phyloP scores from a whole-genome alignment of 495 filamentous ascomycete genomes.

The Hapsidospora chrysogenum region DNA sequence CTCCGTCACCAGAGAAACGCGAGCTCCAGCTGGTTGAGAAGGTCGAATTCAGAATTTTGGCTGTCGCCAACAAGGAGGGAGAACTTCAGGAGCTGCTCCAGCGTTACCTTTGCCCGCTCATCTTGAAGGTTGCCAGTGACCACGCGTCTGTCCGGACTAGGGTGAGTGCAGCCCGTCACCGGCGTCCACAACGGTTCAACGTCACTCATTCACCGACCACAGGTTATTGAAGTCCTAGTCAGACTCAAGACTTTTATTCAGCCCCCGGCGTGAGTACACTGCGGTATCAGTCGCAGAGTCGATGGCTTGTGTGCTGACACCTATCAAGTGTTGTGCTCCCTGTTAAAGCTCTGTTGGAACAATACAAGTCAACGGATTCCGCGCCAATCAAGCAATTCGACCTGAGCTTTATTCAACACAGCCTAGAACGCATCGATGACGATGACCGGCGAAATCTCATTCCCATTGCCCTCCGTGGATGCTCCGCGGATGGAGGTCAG shows the following conservation, averaged over 20 bases:
- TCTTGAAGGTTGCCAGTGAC: slow-evolving; percentile 72
- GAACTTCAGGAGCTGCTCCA: slow-evolving; percentile 64
- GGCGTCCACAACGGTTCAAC: neutral
- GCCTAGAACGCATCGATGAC: slow-evolving; percentile 49
- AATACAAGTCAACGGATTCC: slow-evolving; percentile 65
- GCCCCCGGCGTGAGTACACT: slow-evolving; percentile 24
- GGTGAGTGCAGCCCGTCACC: slow-evolving; percentile 21
- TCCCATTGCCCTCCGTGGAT: slow-evolving; percentile 52
- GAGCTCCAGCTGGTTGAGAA: slow-evolving; percentile 81
- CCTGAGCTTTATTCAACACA: slow-evolving; percentile 75
- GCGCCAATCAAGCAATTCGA: slow-evolving; percentile 77
- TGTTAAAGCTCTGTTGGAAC: slow-evolving; percentile 64
- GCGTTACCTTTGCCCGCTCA: slow-evolving; percentile 61
- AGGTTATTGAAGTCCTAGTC: slow-evolving; percentile 59
- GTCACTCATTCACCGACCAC: neutral
- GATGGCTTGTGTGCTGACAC: too few relatives aligned
- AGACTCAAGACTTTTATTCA: slow-evolving; percentile 30
- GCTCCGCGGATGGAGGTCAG: slow-evolving; percentile 46
- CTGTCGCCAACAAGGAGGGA: slow-evolving; percentile 57
- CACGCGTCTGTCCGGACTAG: slow-evolving; percentile 71
- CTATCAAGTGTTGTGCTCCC: slow-evolving; percentile 68
- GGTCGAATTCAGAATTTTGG: slow-evolving; percentile 79
- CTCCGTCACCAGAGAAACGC: slow-evolving; percentile 36
- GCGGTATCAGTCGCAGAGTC: too few relatives aligned
- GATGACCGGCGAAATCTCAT: slow-evolving; percentile 39